A percentile compares a stretch with the other conserved stretches of the same genome.
phyloP scores from a whole-genome alignment of 2,329 filamentous ascomycete genomes.

The Xenosphaeropsis pyriputrescens region DNA sequence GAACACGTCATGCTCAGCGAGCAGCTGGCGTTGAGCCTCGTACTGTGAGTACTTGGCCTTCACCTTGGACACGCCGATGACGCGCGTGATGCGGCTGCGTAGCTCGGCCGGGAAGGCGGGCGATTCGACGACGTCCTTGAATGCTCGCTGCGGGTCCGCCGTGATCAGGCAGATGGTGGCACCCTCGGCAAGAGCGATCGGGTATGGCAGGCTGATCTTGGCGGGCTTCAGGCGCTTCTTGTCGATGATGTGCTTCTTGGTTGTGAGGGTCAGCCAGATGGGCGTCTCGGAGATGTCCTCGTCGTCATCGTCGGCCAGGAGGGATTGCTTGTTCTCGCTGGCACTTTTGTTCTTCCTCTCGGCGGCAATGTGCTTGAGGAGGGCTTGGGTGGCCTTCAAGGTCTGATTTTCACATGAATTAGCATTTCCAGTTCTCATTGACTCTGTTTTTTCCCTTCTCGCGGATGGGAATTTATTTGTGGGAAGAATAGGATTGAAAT shows the following conservation, averaged over 20 bases:
- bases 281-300: constrained; percentile 30
- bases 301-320: constrained; percentile 30
- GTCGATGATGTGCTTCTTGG: constrained; percentile 53
- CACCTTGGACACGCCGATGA: constrained; percentile 75
- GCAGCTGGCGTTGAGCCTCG: constrained; percentile 72
- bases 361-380: constrained; percentile 46
- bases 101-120: constrained; percentile 55
- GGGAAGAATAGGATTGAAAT: constrained; percentile 1
- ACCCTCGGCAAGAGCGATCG: constrained; percentile 51
- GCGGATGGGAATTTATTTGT: not conserved
- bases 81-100: constrained; percentile 51
- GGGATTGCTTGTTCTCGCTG: constrained; percentile 36
- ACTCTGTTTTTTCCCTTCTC: not conserved
- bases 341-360: constrained; percentile 28
- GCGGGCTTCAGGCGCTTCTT: constrained; percentile 68
- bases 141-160: constrained; percentile 65
- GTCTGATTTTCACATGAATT: constrained; percentile 23
- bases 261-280: constrained; percentile 48
- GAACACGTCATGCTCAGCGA: constrained; percentile 82
- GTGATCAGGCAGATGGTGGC: constrained; percentile 76
- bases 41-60: constrained; percentile 83
- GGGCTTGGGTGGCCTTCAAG: constrained; percentile 46
- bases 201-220: constrained; percentile 67
- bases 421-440: not conserved
- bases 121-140: constrained; percentile 76